These are phyloP conservation scores for Leishmania tarentolae DNA, from an alignment of 208 protist species.

Conservation along the genomic window DNA sequence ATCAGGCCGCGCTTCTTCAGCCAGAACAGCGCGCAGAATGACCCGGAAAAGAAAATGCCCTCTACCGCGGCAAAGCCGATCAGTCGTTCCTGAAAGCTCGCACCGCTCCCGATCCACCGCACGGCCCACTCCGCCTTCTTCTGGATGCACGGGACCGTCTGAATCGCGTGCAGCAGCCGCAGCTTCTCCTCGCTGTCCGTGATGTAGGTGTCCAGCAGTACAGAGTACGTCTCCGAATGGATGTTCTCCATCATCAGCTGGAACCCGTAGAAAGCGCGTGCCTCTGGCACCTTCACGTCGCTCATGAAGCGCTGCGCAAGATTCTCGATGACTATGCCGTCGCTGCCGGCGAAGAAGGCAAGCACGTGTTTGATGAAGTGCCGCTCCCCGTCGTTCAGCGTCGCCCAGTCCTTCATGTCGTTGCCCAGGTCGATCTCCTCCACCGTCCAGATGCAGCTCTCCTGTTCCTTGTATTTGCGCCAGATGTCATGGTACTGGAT, in stretches of 20 bases:
- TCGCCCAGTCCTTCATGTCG: conserved; percentile 96
- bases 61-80: conserved; percentile 99
- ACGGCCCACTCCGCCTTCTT: conserved; percentile 99
- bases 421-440: conserved; percentile 98
- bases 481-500: conserved; percentile 98
- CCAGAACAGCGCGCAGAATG: conserved; percentile 99
- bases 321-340: conserved; percentile 99
- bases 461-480: conserved; percentile 99
- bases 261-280: conserved; percentile 98
- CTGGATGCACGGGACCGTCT: conserved; percentile 96
- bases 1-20: conserved; percentile 99
- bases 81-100: conserved; percentile 96
- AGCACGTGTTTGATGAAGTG: conserved; percentile 99
- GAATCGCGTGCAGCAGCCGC: conserved; percentile 96
- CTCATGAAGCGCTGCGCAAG: conserved; percentile 95
- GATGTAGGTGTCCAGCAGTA: conserved; percentile 97
- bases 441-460: conserved; percentile 98
- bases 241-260: conserved; percentile 99
- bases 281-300: conserved; percentile 99
- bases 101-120: conserved; percentile 75
- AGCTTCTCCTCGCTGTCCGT: conserved; percentile 92
- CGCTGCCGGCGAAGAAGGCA: conserved; percentile 98
- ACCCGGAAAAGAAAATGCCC: conserved; percentile 99
- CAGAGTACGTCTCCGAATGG: conserved; percentile 95
- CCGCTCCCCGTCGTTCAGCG: conserved; percentile 95